Conservation (phyloP, 768 basidiomycete species). For the Suillus spraguei region DNA sequence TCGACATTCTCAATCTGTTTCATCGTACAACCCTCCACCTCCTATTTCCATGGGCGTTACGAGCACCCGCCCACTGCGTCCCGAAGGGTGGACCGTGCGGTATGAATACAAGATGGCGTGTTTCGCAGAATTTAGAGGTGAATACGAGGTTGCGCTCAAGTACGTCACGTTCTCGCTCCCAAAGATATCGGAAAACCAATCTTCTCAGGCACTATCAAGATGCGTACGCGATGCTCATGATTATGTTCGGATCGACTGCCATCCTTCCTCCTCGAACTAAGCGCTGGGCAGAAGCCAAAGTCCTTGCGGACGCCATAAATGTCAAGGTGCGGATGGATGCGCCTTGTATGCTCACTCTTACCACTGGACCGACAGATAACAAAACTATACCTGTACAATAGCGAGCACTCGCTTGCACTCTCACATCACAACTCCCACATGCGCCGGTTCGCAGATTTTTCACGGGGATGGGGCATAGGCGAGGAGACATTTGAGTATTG, state of each 20-base stretch:
- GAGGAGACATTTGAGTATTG: conserved; percentile 97
- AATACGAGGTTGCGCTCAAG: conserved; percentile 93
- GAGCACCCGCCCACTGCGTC: conserved; percentile 60
- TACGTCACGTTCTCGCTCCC: conserved; percentile 40
- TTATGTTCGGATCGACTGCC: conserved; percentile 88
- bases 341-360: not conserved
- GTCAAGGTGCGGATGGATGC: conserved; percentile 64
- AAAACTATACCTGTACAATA: conserved; percentile 90
- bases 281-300: conserved; percentile 98
- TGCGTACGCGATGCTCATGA: conserved; percentile 78
- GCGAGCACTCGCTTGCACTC: conserved; percentile 79
- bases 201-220: conserved; percentile 86
- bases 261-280: conserved; percentile 92
- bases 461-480: conserved; percentile 92
- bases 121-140: conserved; percentile 93
- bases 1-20: conserved; percentile 64
- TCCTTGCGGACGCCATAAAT: conserved; percentile 91
- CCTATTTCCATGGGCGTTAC: conserved; percentile 44
- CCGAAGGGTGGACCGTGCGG: conserved; percentile 93
- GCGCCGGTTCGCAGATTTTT: conserved; percentile 83
- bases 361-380: conserved; percentile 56
- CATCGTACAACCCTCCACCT: conserved; percentile 50
- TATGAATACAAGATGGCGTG: conserved; percentile 98
- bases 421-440: conserved; percentile 86
- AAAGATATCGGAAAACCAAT: conserved; percentile 16